Conservation (phyloP, 345 rosid species). For the Cochlearia excelsa region DNA sequence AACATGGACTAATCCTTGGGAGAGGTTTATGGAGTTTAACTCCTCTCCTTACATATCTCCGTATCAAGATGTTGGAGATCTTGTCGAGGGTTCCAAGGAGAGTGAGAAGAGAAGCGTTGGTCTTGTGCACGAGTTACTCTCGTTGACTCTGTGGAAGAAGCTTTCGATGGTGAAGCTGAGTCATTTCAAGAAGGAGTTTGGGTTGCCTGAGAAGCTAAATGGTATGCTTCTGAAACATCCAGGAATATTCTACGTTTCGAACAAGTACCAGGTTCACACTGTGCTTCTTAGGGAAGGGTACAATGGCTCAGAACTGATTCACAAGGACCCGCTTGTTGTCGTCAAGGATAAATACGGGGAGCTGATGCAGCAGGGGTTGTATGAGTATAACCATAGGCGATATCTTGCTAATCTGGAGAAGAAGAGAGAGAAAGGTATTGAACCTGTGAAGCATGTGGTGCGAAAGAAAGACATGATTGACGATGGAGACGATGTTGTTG, state of each 20-base stretch:
- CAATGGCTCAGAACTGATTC: constrained; percentile 63
- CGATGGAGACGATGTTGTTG: constrained; percentile 37
- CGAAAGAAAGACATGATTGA: constrained; percentile 31
- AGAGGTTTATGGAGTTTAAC: constrained; percentile 72
- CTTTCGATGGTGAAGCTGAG: constrained; percentile 67
- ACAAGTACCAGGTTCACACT: constrained; percentile 80
- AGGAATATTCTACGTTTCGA: constrained; percentile 76
- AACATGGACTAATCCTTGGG: constrained; percentile 71
- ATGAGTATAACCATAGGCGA: constrained; percentile 64
- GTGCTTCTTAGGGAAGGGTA: constrained; percentile 83
- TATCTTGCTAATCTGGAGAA: constrained; percentile 58
- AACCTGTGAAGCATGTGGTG: constrained; percentile 34
- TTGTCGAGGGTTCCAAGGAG: constrained; percentile 59
- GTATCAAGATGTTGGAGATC: constrained; percentile 41
- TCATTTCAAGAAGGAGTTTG: constrained; percentile 83
- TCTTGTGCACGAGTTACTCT: constrained; percentile 74
- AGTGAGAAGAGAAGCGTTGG: constrained; percentile 76
- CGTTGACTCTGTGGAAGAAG: constrained; percentile 82
- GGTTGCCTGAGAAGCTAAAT: constrained; percentile 69
- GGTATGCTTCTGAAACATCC: constrained; percentile 74
- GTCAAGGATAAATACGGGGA: constrained; percentile 89
- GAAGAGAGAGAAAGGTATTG: constrained; percentile 55
- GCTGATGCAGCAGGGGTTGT: constrained; percentile 84
- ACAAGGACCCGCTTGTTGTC: constrained; percentile 70
- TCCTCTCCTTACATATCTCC: constrained; percentile 74